Evolutionary conservation across 2,329 filamentous ascomycete genomes (phyloP).

Genomic region (Phaeophleospora eucalypticola): DNA sequence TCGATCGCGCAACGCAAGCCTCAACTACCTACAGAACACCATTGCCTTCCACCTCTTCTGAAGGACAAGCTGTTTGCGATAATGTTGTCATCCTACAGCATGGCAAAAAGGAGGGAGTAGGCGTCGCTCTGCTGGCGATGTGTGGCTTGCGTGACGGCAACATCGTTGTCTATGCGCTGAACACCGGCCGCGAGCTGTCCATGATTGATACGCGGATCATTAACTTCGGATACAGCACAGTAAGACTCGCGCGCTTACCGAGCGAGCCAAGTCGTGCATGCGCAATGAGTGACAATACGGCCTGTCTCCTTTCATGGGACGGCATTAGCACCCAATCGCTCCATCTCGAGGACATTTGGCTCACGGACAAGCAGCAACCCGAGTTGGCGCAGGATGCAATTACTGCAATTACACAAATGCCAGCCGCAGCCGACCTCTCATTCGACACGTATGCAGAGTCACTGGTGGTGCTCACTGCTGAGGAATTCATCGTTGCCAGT

Average conservation of each 20-base stretch:
- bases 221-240: slow-evolving; percentile 24
- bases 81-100: slow-evolving; percentile 22
- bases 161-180: slow-evolving; percentile 17
- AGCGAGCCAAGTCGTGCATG: slow-evolving; percentile 15
- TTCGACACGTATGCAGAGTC: slow-evolving; percentile 20
- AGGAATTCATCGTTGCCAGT: slow-evolving; percentile 21
- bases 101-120: not conserved
- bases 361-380: slow-evolving; percentile 26
- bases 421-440: slow-evolving; percentile 17
- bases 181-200: not conserved
- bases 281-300: slow-evolving; percentile 25
- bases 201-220: slow-evolving; percentile 12
- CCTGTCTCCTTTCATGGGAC: slow-evolving; percentile 25
- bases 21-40: slow-evolving; percentile 3
- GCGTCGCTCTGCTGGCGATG: slow-evolving; percentile 13
- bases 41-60: slow-evolving; percentile 5
- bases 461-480: slow-evolving; percentile 23
- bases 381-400: slow-evolving; percentile 25
- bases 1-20: slow-evolving; percentile 1
- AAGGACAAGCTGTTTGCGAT: slow-evolving; percentile 21
- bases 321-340: slow-evolving; percentile 10
- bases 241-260: slow-evolving; percentile 20
- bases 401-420: slow-evolving; percentile 21
- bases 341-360: slow-evolving; percentile 25
- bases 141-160: slow-evolving; percentile 31